phyloP scores from a whole-genome alignment of 345 rosid species.

The Boechera retrofracta region DNA sequence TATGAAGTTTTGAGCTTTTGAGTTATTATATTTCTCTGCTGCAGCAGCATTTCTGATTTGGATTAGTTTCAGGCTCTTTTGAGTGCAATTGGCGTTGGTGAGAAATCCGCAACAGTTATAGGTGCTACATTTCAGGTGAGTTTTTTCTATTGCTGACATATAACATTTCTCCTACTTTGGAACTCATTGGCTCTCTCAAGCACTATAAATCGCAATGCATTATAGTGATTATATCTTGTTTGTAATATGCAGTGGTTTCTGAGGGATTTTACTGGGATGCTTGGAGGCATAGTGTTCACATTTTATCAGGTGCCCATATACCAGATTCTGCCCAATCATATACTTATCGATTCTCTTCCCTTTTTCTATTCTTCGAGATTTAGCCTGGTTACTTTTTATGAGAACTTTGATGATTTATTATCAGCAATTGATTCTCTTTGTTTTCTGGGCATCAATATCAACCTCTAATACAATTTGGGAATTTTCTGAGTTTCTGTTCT shows the following conservation, averaged over 20 bases:
- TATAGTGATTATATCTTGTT: conserved; percentile 10
- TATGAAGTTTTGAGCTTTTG: conserved; percentile 32
- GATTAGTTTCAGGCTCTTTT: conserved; percentile 67
- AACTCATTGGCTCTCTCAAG: conserved; percentile 12
- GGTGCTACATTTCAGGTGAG: conserved; percentile 96
- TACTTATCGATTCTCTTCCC: background rate
- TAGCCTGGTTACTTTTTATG: background rate
- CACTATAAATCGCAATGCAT: background rate
- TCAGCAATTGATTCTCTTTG: background rate
- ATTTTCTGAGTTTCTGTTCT: conserved; percentile 20
- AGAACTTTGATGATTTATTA: background rate
- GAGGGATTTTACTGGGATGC: conserved; percentile 97
- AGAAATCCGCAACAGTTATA: conserved; percentile 90
- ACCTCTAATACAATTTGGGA: conserved; percentile 3
- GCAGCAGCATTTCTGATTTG: conserved; percentile 8
- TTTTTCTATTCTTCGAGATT: background rate
- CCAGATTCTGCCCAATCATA: conserved; percentile 23
- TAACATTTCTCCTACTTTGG: background rate
- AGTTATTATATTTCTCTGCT: background rate
- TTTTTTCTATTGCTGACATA: background rate
- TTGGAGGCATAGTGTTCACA: conserved; percentile 93
- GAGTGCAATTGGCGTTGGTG: conserved; percentile 97
- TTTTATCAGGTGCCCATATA: conserved; percentile 70
- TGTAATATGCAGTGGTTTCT: conserved; percentile 77
- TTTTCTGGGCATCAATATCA: background rate